Evolutionary conservation across 1,284 basidiomycete genomes (phyloP).

Genomic region (Ganoderma meredithae): DNA sequence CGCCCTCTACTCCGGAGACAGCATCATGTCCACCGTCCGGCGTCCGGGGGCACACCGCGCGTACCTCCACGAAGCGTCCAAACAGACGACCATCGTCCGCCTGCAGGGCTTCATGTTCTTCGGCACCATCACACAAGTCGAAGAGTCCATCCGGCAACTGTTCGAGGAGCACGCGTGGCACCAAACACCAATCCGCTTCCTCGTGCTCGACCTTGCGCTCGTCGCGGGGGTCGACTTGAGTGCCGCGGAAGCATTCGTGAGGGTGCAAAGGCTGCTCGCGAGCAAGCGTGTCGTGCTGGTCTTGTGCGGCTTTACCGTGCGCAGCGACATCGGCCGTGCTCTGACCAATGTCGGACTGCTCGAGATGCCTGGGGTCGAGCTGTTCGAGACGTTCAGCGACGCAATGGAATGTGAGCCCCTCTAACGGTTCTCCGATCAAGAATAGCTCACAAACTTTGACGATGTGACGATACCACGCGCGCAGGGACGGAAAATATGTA

Average conservation of each 20-base stretch:
- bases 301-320: slow-evolving; percentile 82
- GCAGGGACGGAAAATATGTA: slow-evolving; percentile 91
- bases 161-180: slow-evolving; percentile 82
- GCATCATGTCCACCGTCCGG: slow-evolving; percentile 90
- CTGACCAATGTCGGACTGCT: slow-evolving; percentile 81
- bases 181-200: slow-evolving; percentile 86
- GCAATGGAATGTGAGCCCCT: slow-evolving; percentile 85
- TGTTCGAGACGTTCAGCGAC: slow-evolving; percentile 88
- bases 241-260: slow-evolving; percentile 93
- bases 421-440: not conserved
- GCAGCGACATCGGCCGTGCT: slow-evolving; percentile 74
- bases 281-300: slow-evolving; percentile 86
- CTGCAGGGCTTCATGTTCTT: slow-evolving; percentile 97
- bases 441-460: not conserved
- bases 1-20: slow-evolving; percentile 79
- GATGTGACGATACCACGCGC: not conserved
- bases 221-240: slow-evolving; percentile 95
- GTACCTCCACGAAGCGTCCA: slow-evolving; percentile 91
- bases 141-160: slow-evolving; percentile 79
- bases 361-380: slow-evolving; percentile 79
- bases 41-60: slow-evolving; percentile 88
- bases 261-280: slow-evolving; percentile 85
- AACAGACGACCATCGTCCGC: slow-evolving; percentile 90
- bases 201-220: slow-evolving; percentile 86
- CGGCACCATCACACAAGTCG: slow-evolving; percentile 91